phyloP scores from a whole-genome alignment of 352 stramenopile species.

The Thraustochytrium sp. region DNA sequence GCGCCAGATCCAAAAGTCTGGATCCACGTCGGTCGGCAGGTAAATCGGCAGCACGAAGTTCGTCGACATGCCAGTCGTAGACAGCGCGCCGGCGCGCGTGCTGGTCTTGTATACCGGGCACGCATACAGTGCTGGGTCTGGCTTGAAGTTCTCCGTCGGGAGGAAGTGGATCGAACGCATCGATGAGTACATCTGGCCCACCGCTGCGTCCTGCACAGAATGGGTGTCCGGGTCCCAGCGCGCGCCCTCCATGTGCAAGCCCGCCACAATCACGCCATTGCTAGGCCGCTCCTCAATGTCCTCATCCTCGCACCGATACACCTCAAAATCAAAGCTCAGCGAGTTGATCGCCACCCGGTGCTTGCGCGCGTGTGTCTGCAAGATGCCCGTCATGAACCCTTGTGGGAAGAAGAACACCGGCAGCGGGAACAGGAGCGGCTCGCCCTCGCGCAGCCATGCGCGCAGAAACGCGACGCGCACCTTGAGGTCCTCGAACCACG shows the following conservation, averaged over 20 bases:
- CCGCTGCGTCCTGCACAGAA: slow-evolving; percentile 66
- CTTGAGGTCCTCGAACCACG: slow-evolving; percentile 80
- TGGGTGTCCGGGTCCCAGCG: slow-evolving; percentile 67
- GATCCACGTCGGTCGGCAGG: slow-evolving; percentile 67
- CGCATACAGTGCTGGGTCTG: slow-evolving; percentile 64
- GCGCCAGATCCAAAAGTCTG: slow-evolving; percentile 83
- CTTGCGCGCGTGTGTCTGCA: slow-evolving; percentile 88
- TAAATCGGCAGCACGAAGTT: slow-evolving; percentile 87
- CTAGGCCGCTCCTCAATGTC: neutral
- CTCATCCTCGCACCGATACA: slow-evolving; percentile 60
- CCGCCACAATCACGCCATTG: slow-evolving; percentile 76
- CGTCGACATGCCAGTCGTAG: slow-evolving; percentile 83
- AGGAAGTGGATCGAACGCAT: slow-evolving; percentile 83
- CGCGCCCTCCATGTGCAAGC: slow-evolving; percentile 69
- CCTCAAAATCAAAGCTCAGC: slow-evolving; percentile 80
- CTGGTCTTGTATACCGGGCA: slow-evolving; percentile 90
- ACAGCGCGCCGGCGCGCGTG: slow-evolving; percentile 77
- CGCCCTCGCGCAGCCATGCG: slow-evolving; percentile 74
- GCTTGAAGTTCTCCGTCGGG: slow-evolving; percentile 67
- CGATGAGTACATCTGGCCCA: slow-evolving; percentile 82
- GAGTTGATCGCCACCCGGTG: slow-evolving; percentile 88
- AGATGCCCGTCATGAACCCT: slow-evolving; percentile 86
- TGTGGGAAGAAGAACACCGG: slow-evolving; percentile 91
- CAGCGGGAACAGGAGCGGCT: slow-evolving; percentile 78
- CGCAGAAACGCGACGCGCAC: slow-evolving; percentile 81